Conservation (phyloP, 1,284 basidiomycete genomes). For the Ganoderma sinense region DNA sequence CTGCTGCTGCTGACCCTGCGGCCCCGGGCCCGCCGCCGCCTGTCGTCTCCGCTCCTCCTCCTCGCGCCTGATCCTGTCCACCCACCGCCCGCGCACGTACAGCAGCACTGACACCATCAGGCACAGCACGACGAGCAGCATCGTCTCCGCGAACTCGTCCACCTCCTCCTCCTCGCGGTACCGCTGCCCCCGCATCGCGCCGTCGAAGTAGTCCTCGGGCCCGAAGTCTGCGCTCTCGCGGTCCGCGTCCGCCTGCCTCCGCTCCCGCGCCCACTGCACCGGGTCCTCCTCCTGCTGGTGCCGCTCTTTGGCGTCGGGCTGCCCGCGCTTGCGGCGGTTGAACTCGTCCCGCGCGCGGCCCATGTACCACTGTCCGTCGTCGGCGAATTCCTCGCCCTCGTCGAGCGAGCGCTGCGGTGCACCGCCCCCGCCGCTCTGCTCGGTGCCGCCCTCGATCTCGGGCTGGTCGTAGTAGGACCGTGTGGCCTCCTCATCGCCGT, state of each 20-base stretch:
- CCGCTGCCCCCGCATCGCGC: slow-evolving; percentile 60
- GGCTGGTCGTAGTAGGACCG: slow-evolving; percentile 29
- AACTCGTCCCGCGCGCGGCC: slow-evolving; percentile 83
- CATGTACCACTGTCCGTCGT: slow-evolving; percentile 70
- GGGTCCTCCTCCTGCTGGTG: slow-evolving; percentile 66
- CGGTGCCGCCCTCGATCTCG: slow-evolving; percentile 36
- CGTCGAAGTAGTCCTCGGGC: slow-evolving; percentile 84
- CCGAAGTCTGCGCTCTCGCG: slow-evolving; percentile 72
- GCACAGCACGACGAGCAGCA: slow-evolving; percentile 72
- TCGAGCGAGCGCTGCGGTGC: slow-evolving; percentile 14
- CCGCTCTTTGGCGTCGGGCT: slow-evolving; percentile 39
- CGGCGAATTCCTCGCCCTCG: slow-evolving; percentile 35
- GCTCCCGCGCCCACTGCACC: slow-evolving; percentile 81
- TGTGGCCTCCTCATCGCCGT: slow-evolving; percentile 48
- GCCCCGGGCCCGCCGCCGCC: slow-evolving; percentile 53
- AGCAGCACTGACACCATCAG: slow-evolving; percentile 71
- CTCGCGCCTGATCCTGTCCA: slow-evolving; percentile 68
- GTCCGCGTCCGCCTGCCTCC: slow-evolving; percentile 73
- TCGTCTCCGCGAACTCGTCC: slow-evolving; percentile 77
- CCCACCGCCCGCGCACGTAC: slow-evolving; percentile 75
- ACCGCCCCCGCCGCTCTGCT: slow-evolving; percentile 18
- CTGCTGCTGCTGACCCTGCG: slow-evolving; percentile 44
- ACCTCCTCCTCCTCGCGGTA: slow-evolving; percentile 63
- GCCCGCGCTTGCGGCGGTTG: slow-evolving; percentile 56
- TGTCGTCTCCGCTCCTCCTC: slow-evolving; percentile 70